Evolutionary conservation across 1,284 basidiomycete species (phyloP).

Genomic region (Grifola frondosa): DNA sequence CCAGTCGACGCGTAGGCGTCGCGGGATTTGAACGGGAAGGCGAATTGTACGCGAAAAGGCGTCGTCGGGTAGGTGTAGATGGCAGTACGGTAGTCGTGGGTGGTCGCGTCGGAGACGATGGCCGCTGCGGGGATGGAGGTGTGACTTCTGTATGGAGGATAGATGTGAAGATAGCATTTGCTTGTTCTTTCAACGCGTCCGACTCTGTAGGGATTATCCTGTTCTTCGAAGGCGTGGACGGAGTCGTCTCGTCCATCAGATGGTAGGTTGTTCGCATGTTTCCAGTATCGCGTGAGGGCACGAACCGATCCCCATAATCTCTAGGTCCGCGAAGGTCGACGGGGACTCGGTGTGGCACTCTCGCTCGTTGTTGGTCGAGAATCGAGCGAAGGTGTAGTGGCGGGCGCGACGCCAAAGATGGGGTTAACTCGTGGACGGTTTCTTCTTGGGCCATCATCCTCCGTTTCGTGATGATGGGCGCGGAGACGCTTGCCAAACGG

Average conservation of each 20-base stretch:
- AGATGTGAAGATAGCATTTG: slow-evolving; percentile 72
- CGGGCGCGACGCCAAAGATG: slow-evolving; percentile 47
- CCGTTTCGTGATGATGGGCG: slow-evolving; percentile 56
- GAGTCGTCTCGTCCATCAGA: slow-evolving; percentile 66
- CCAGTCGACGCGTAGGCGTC: slow-evolving; percentile 64
- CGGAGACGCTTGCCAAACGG: slow-evolving; percentile 77
- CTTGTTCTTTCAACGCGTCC: slow-evolving; percentile 80
- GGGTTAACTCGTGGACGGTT: slow-evolving; percentile 53
- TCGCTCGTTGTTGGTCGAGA: slow-evolving; percentile 55
- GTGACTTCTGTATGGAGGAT: slow-evolving; percentile 76
- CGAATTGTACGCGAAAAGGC: slow-evolving; percentile 68
- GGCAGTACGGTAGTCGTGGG: slow-evolving; percentile 42
- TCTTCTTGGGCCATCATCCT: slow-evolving; percentile 52
- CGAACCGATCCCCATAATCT: slow-evolving; percentile 77
- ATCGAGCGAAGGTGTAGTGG: slow-evolving; percentile 55
- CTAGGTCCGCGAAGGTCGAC: slow-evolving; percentile 40
- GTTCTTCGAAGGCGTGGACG: slow-evolving; percentile 67
- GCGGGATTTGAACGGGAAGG: slow-evolving; percentile 57
- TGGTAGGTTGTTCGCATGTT: slow-evolving; percentile 78
- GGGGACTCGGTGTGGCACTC: slow-evolving; percentile 57
- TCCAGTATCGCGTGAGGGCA: slow-evolving; percentile 67
- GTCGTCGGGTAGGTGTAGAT: slow-evolving; percentile 63
- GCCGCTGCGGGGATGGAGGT: slow-evolving; percentile 59
- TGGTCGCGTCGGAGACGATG: slow-evolving; percentile 61
- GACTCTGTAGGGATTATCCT: slow-evolving; percentile 76